A percentile compares a stretch with the other conserved stretches of the same genome.
Evolutionary conservation across 305 asterid genomes (phyloP).

Genomic region (Rubia balearica): DNA sequence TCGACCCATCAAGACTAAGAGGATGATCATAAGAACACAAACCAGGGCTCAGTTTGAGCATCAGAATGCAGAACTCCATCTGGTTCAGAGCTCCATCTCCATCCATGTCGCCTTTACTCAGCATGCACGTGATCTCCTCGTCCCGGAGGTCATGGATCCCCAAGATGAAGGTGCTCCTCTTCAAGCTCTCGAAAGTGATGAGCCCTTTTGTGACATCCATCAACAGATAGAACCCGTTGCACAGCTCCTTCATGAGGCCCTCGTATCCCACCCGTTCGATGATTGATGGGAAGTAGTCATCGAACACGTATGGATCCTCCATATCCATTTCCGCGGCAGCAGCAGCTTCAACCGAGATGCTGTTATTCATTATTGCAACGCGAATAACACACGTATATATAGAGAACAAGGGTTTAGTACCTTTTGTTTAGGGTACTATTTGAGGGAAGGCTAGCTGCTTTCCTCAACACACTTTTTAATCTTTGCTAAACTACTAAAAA

Average conservation of each 20-base stretch:
- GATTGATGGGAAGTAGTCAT: conserved; percentile 31
- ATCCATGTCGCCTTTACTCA: conserved; percentile 29
- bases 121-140: conserved; percentile 27
- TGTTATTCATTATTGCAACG: neutral
- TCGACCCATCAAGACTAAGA: conserved; percentile 20
- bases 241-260: conserved; percentile 26
- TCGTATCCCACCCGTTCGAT: conserved; percentile 25
- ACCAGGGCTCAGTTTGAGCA: conserved; percentile 27
- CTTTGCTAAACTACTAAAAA: too few species aligned
- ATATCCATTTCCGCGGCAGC: conserved; percentile 6
- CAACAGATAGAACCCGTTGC: conserved; percentile 22
- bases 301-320: conserved; percentile 20
- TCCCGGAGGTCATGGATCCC: conserved; percentile 27
- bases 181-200: conserved; percentile 34
- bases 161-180: conserved; percentile 22
- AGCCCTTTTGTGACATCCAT: conserved; percentile 28
- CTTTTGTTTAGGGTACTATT: too few species aligned
- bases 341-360: neutral
- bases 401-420: too few species aligned
- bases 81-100: conserved; percentile 35
- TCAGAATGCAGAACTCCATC: conserved; percentile 29
- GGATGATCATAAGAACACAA: neutral
- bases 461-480: too few species aligned
- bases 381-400: neutral
- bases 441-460: too few species aligned